These are phyloP conservation scores for Backusella circina DNA, from an alignment of 192 early-diverging fungal species.

Conservation along the genomic window DNA sequence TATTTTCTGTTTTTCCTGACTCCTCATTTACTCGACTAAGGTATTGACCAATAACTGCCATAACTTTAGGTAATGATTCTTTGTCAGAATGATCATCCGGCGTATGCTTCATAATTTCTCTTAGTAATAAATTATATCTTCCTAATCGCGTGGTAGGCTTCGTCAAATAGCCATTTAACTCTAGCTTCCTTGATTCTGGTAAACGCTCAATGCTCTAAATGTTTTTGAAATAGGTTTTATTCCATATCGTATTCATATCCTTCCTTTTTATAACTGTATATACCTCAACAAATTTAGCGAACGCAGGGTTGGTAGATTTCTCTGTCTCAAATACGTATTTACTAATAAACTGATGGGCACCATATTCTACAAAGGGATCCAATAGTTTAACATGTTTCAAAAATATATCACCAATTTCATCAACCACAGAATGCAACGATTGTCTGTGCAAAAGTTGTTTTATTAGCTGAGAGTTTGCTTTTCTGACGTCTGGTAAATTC, in stretches of 20 bases:
- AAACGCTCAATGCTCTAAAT: conserved; percentile 45
- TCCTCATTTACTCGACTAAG: conserved; percentile 80
- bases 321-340: conserved; percentile 84
- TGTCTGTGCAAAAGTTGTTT: conserved; percentile 63
- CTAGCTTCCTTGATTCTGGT: conserved; percentile 78
- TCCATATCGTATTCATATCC: background rate
- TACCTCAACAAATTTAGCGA: conserved; percentile 78
- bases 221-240: background rate
- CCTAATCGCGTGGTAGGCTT: conserved; percentile 87
- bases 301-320: conserved; percentile 56
- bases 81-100: conserved; percentile 78
- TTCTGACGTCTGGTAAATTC: conserved; percentile 65
- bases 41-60: conserved; percentile 69
- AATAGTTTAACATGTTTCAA: conserved; percentile 63
- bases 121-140: conserved; percentile 80
- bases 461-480: conserved; percentile 58
- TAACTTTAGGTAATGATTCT: conserved; percentile 65
- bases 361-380: conserved; percentile 82
- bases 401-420: conserved; percentile 85
- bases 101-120: conserved; percentile 81
- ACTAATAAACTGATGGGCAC: conserved; percentile 79
- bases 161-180: conserved; percentile 82
- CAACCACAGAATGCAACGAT: conserved; percentile 63
- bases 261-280: background rate
- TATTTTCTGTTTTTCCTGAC: conserved; percentile 86